Percentiles rank a stretch among this genome's conserved stretches.
Evolutionary conservation across 2,329 filamentous ascomycete species (phyloP).

Genomic region (Fusarium illudens): DNA sequence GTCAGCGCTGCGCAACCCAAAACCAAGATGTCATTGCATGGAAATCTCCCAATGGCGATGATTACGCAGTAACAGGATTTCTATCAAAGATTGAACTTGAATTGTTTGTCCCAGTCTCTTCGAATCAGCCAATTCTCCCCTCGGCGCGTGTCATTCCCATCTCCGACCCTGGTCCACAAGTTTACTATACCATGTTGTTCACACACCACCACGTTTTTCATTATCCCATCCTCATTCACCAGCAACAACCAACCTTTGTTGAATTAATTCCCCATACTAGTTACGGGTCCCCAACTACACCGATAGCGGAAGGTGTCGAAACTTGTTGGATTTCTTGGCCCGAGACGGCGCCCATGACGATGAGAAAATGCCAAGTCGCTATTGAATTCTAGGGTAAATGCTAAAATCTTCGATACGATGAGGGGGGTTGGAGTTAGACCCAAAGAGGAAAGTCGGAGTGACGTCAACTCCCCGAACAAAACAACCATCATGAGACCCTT

Average conservation of each 20-base stretch:
- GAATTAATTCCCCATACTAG: neutral
- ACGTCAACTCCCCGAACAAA: slow-evolving; percentile 28
- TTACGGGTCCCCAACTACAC: neutral
- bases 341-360: neutral
- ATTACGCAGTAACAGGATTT: slow-evolving; percentile 17
- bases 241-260: neutral
- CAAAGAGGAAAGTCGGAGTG: slow-evolving; percentile 17
- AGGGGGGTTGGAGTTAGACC: neutral
- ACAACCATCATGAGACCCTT: slow-evolving; percentile 4
- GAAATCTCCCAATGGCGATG: neutral
- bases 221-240: neutral
- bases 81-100: neutral
- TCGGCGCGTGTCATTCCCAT: neutral
- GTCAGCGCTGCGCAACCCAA: slow-evolving; percentile 36
- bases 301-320: neutral
- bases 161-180: neutral
- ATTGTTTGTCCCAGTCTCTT: neutral
- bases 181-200: neutral
- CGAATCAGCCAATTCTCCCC: neutral
- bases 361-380: slow-evolving; percentile 14
- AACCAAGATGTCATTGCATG: slow-evolving; percentile 8
- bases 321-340: neutral
- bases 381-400: neutral
- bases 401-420: slow-evolving; percentile 4
- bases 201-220: slow-evolving; percentile 29